phyloP scores from a whole-genome alignment of 2,329 filamentous ascomycete genomes.

The Parascedosporium putredinis region DNA sequence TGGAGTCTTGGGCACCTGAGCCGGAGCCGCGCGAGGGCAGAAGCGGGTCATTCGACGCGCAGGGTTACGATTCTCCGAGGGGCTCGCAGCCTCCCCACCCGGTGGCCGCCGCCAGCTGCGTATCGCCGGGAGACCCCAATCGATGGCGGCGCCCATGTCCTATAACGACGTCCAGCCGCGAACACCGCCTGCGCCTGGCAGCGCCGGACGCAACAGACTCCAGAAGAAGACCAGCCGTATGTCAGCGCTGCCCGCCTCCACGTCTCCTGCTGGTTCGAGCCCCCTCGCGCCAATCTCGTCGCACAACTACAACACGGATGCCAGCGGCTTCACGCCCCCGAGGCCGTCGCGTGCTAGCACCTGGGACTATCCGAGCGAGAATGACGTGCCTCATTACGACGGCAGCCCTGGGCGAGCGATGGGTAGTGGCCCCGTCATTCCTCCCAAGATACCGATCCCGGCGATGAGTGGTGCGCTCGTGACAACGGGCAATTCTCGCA shows the following conservation, averaged over 20 bases:
- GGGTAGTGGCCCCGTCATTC: constrained; percentile 43
- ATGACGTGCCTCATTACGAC: constrained; percentile 31
- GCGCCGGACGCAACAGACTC: constrained; percentile 45
- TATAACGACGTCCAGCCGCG: constrained; percentile 22
- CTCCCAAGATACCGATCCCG: constrained; percentile 57
- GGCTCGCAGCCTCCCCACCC: constrained; percentile 43
- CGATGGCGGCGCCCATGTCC: constrained; percentile 26
- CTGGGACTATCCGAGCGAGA: constrained; percentile 44
- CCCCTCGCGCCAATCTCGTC: constrained; percentile 44
- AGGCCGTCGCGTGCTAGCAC: constrained; percentile 35
- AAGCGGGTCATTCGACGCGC: constrained; percentile 19
- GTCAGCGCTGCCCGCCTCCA: constrained; percentile 29
- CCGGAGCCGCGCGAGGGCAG: constrained; percentile 41
- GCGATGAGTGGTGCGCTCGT: constrained; percentile 31
- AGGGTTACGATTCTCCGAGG: constrained; percentile 34
- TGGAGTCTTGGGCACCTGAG: constrained; percentile 69
- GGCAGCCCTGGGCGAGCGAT: constrained; percentile 16
- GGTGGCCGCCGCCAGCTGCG: constrained; percentile 42
- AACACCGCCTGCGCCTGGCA: constrained; percentile 20
- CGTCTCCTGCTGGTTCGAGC: constrained; percentile 28
- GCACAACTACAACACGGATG: constrained; percentile 37
- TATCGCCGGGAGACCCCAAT: constrained; percentile 38
- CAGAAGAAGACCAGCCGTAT: constrained; percentile 49
- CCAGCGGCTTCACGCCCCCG: constrained; percentile 29
- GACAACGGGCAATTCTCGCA: constrained; percentile 16